phyloP scores from a whole-genome alignment of 2,329 filamentous ascomycete genomes.

The Scytalidium lignicola region DNA sequence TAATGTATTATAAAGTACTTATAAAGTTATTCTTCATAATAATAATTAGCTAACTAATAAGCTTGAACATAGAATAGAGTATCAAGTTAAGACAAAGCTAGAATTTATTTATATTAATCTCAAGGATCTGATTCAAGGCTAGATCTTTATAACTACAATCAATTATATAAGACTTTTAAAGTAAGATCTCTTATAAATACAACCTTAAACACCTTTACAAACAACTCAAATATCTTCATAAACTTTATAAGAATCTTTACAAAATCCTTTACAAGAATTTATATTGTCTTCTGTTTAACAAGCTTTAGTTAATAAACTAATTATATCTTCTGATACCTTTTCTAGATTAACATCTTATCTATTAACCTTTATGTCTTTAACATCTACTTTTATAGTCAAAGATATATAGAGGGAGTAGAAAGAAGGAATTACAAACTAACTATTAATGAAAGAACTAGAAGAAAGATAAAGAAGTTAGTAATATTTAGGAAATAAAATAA shows the following conservation, averaged over 20 bases:
- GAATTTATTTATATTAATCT: background rate
- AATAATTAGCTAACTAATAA: background rate
- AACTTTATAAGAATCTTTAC: background rate
- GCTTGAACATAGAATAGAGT: background rate
- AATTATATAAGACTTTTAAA: background rate
- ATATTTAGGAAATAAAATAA: background rate
- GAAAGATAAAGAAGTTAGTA: constrained; percentile 1
- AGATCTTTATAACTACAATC: background rate
- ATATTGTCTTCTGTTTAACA: background rate
- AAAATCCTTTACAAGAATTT: background rate
- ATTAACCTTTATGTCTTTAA: background rate
- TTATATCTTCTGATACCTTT: background rate
- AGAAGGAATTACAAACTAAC: constrained; percentile 2
- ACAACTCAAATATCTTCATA: background rate
- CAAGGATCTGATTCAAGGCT: background rate
- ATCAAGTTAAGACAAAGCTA: background rate
- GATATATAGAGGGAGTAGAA: constrained; percentile 7
- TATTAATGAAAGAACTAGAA: constrained; percentile 3
- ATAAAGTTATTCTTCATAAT: constrained; percentile 1
- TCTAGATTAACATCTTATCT: background rate
- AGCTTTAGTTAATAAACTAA: background rate
- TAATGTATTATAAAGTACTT: constrained; percentile 1
- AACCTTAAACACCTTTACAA: background rate
- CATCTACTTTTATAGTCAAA: background rate
- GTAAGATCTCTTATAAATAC: too few species aligned